Conservation (phyloP, 148 eudicot genomes). For the Vaccinium corymbosum region DNA sequence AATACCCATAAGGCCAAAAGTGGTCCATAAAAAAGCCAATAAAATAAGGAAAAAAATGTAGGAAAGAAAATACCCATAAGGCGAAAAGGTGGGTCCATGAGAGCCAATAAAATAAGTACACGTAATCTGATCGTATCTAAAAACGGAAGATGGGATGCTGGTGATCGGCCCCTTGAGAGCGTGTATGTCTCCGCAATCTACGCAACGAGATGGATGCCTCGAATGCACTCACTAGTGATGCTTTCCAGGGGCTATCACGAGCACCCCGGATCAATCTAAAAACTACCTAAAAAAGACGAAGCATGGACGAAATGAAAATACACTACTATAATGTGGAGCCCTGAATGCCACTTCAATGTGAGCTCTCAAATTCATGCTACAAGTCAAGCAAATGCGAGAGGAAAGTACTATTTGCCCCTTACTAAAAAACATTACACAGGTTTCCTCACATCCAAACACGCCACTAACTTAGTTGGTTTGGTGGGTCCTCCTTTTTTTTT, state of each 20-base stretch:
- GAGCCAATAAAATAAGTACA: background rate
- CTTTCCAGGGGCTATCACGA: too few relatives aligned
- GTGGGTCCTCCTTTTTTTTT: constrained; percentile 17
- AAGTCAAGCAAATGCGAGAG: background rate
- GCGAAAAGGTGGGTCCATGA: background rate
- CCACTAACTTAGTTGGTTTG: constrained; percentile 22
- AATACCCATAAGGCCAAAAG: background rate
- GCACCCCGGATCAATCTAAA: background rate
- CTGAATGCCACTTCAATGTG: background rate
- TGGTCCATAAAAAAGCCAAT: background rate
- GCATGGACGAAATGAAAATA: background rate
- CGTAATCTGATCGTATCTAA: background rate
- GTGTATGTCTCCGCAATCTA: too few relatives aligned
- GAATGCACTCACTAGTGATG: too few relatives aligned
- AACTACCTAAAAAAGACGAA: background rate
- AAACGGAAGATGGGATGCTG: background rate
- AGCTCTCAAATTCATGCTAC: background rate
- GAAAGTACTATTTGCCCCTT: background rate
- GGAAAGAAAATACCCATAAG: background rate
- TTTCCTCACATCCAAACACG: constrained; percentile 35
- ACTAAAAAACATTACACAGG: background rate
- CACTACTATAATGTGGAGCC: background rate
- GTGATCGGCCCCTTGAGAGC: too few relatives aligned
- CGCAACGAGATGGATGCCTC: too few relatives aligned
- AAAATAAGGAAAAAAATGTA: background rate